phyloP scores from a whole-genome alignment of 2,329 filamentous ascomycete genomes.

The Xylariaceae sp. region DNA sequence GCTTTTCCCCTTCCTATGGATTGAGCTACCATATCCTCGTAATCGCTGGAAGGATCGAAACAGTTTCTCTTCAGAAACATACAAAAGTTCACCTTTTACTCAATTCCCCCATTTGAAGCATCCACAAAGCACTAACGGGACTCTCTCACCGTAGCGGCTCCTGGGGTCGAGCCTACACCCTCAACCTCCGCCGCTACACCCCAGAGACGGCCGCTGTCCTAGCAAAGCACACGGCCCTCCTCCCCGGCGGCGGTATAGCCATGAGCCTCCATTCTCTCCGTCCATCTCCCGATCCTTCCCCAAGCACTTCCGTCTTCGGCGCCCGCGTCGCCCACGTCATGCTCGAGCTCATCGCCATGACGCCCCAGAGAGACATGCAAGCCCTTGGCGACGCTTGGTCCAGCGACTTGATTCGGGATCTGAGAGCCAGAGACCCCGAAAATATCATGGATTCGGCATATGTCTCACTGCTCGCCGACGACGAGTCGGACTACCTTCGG shows the following conservation, averaged over 20 bases:
- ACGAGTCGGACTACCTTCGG: conserved; percentile 21
- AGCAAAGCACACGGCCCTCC: conserved; percentile 10
- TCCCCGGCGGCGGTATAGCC: conserved; percentile 1
- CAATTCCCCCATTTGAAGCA: no score
- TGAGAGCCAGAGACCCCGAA: conserved; percentile 14
- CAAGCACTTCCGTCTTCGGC: conserved; percentile 26
- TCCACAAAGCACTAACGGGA: no score
- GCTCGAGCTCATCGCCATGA: conserved; percentile 29
- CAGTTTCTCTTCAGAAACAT: no score
- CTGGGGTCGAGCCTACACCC: background rate
- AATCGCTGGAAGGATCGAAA: no score
- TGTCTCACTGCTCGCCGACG: conserved; percentile 25
- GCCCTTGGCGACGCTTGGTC: no score
- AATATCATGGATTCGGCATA: conserved; percentile 28
- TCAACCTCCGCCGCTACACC: conserved; percentile 9
- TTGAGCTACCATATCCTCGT: no score
- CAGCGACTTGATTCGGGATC: no score
- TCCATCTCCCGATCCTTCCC: conserved; percentile 13
- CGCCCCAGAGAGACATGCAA: no score
- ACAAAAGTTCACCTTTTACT: no score
- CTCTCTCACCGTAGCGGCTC: conserved; percentile 19
- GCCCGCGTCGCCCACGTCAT: conserved; percentile 29
- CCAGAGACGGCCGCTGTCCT: conserved; percentile 20
- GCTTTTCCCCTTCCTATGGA: no score
- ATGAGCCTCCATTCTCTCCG: conserved; percentile 27